Conservation (phyloP, 352 stramenopile genomes). For the Phytophthora meadii region DNA sequence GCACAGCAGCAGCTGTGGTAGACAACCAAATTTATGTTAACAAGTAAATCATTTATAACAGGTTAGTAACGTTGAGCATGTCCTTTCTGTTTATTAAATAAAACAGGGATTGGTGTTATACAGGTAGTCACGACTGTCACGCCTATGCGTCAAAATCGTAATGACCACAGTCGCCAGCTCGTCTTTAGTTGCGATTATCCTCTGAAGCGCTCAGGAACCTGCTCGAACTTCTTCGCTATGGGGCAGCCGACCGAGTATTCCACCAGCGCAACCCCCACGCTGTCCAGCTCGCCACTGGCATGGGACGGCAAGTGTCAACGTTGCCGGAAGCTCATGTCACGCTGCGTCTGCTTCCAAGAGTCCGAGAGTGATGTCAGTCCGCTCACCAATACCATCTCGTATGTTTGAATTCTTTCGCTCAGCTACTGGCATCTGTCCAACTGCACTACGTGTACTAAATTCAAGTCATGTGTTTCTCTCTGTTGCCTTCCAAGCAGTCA, state of each 20-base stretch:
- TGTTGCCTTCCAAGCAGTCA: constrained; percentile 13
- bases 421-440: constrained; percentile 4
- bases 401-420: constrained; percentile 21
- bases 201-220: background rate
- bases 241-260: constrained; percentile 11
- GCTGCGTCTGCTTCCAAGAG: constrained; percentile 47
- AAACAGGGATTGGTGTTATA: background rate
- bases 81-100: background rate
- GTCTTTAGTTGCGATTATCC: constrained; percentile 30
- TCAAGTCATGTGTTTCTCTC: constrained; percentile 9
- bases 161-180: constrained; percentile 10
- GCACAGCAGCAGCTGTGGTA: constrained; percentile 4
- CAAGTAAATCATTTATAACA: no score
- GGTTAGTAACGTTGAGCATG: background rate
- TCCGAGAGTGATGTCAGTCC: constrained; percentile 20
- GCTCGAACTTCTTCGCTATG: constrained; percentile 13
- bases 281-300: constrained; percentile 21
- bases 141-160: constrained; percentile 16
- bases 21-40: no score
- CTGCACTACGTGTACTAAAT: constrained; percentile 1
- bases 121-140: constrained; percentile 1
- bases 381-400: constrained; percentile 21
- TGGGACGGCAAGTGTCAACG: constrained; percentile 55
- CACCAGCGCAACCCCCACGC: background rate
- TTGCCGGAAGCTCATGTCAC: constrained; percentile 53